Evolutionary conservation across 352 stramenopile genomes (phyloP).

Genomic region (Saprolegnia diclina): DNA sequence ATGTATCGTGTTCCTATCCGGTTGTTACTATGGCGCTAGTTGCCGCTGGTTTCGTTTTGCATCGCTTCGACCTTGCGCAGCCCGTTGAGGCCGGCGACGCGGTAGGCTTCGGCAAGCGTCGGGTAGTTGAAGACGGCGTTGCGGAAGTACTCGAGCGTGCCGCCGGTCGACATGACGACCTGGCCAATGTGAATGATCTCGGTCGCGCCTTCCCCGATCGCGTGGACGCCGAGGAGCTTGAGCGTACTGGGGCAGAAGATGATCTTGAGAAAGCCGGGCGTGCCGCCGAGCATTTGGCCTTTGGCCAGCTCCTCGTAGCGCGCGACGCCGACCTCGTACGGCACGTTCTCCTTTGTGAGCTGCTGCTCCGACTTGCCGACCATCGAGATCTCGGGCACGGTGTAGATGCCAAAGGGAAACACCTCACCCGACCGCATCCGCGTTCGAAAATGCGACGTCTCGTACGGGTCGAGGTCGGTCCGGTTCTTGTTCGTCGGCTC

Average conservation of each 20-base stretch:
- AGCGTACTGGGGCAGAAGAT: slow-evolving; percentile 77
- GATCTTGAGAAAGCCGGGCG: slow-evolving; percentile 83
- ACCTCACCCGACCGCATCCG: slow-evolving; percentile 77
- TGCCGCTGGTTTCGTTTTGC: not conserved
- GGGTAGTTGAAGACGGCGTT: slow-evolving; percentile 91
- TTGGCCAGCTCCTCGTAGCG: slow-evolving; percentile 86
- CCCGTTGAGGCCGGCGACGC: slow-evolving; percentile 80
- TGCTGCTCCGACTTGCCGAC: slow-evolving; percentile 86
- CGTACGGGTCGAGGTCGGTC: slow-evolving; percentile 42
- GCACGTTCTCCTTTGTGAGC: slow-evolving; percentile 67
- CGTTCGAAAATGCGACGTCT: slow-evolving; percentile 62
- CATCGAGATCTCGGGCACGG: slow-evolving; percentile 89
- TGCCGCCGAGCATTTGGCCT: slow-evolving; percentile 82
- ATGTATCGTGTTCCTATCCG: too few species aligned
- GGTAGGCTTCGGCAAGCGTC: slow-evolving; percentile 87
- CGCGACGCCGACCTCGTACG: slow-evolving; percentile 84
- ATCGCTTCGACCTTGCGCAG: slow-evolving; percentile 39
- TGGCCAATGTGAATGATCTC: slow-evolving; percentile 92
- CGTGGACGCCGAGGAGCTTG: slow-evolving; percentile 82
- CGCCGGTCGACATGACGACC: slow-evolving; percentile 53
- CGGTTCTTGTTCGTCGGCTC: slow-evolving; percentile 57
- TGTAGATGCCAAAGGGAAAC: slow-evolving; percentile 90
- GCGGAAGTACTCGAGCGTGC: slow-evolving; percentile 81
- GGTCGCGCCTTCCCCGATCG: slow-evolving; percentile 83
- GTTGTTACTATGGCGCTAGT: too few species aligned